phyloP scores from a whole-genome alignment of 2,329 filamentous ascomycete species.

The Fusarium mangiferae region DNA sequence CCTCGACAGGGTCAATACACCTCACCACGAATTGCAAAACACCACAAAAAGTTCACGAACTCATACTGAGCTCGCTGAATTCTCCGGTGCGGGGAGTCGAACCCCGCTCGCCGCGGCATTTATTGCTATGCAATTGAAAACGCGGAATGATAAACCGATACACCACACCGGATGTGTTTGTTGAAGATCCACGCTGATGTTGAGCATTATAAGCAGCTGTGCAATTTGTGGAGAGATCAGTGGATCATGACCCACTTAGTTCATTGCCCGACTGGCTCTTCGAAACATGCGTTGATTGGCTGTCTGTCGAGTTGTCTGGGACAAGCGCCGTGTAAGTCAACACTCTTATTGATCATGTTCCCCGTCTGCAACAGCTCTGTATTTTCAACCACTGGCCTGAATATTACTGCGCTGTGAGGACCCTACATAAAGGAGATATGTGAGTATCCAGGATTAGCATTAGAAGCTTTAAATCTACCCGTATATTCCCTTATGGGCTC shows the following conservation, averaged over 20 bases:
- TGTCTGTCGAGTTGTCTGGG: not conserved
- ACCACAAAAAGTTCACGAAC: not conserved
- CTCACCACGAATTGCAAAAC: not conserved
- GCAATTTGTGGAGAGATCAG: not conserved
- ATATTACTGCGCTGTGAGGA: too few relatives aligned
- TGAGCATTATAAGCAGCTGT: accelerated
- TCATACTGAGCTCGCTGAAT: accelerated
- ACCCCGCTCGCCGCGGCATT: conserved; percentile 35
- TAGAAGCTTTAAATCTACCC: too few relatives aligned
- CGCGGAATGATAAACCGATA: conserved; percentile 40
- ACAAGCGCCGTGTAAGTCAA: not conserved
- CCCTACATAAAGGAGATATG: too few relatives aligned
- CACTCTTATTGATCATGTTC: too few relatives aligned
- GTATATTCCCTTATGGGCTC: too few relatives aligned
- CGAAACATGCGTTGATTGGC: not conserved
- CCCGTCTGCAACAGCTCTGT: too few relatives aligned
- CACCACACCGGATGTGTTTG: conserved; percentile 34
- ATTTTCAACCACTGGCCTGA: too few relatives aligned
- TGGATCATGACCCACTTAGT: not conserved
- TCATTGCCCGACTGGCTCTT: too few relatives aligned
- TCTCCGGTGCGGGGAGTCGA: conserved; percentile 38
- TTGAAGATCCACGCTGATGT: not conserved
- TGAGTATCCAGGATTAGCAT: too few relatives aligned
- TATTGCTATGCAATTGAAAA: conserved; percentile 21
- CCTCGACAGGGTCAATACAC: not conserved